phyloP scores from a whole-genome alignment of 352 stramenopile species.

The Saprolegnia parasitica region DNA sequence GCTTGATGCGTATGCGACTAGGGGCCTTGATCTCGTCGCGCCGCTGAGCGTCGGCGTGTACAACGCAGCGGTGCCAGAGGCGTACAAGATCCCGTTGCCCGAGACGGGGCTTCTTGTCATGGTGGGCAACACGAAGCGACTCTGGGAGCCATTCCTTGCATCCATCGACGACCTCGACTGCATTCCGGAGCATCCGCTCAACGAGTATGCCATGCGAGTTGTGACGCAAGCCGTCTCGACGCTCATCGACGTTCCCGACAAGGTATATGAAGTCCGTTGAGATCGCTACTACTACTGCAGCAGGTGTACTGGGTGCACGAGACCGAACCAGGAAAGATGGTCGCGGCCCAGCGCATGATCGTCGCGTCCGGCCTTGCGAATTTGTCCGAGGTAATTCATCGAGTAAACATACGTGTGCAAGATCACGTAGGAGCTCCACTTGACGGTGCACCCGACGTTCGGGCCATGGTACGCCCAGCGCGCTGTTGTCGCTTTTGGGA shows the following conservation, averaged over 20 bases:
- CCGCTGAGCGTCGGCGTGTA: slow-evolving; percentile 59
- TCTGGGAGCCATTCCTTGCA: slow-evolving; percentile 52
- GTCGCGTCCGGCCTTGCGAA: slow-evolving; percentile 34
- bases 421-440: slow-evolving; percentile 42
- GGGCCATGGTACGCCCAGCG: slow-evolving; percentile 68
- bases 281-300: neutral
- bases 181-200: slow-evolving; percentile 46
- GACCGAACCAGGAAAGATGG: slow-evolving; percentile 63
- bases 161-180: slow-evolving; percentile 32
- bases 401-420: no score
- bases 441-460: slow-evolving; percentile 57
- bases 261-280: slow-evolving; percentile 25
- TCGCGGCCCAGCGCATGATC: slow-evolving; percentile 66
- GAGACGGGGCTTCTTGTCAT: slow-evolving; percentile 39
- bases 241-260: slow-evolving; percentile 28
- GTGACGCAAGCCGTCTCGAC: slow-evolving; percentile 35
- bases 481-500: slow-evolving; percentile 49
- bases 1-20: slow-evolving; percentile 22
- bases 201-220: slow-evolving; percentile 50
- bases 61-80: slow-evolving; percentile 40
- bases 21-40: slow-evolving; percentile 62
- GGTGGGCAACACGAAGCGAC: slow-evolving; percentile 54
- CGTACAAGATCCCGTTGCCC: slow-evolving; percentile 44
- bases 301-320: slow-evolving; percentile 68
- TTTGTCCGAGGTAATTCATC: slow-evolving; percentile 12